These are phyloP conservation scores for Prunus yedoensis DNA, from an alignment of 331 rosid species.

Conservation along the genomic window DNA sequence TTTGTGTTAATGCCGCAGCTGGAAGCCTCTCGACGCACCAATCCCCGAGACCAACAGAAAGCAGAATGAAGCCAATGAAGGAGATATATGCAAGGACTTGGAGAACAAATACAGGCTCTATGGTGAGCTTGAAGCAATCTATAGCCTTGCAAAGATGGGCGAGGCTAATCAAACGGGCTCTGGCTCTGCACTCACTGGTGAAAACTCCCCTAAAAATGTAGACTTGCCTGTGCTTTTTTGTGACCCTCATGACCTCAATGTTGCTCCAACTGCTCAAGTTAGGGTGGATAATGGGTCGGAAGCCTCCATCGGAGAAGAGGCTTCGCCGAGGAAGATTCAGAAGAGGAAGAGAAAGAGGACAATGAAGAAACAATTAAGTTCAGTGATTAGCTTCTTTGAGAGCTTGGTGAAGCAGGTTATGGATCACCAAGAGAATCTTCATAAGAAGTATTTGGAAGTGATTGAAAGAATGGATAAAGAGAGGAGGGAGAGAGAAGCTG, in stretches of 20 bases:
- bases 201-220: neutral
- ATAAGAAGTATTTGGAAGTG: constrained; percentile 21
- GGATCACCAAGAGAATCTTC: constrained; percentile 31
- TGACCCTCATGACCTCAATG: constrained; percentile 5
- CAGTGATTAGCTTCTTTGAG: constrained; percentile 21
- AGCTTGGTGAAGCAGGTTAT: constrained; percentile 26
- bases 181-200: constrained; percentile 29
- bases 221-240: neutral
- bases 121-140: constrained; percentile 29
- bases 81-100: constrained; percentile 18
- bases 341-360: constrained; percentile 23
- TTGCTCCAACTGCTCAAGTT: neutral
- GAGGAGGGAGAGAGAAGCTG: constrained; percentile 29
- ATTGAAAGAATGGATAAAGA: constrained; percentile 24
- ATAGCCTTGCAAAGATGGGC: constrained; percentile 14
- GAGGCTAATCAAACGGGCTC: constrained; percentile 22
- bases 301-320: constrained; percentile 24
- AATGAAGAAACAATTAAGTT: constrained; percentile 9
- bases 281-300: constrained; percentile 7
- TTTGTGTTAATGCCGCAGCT: constrained; percentile 20
- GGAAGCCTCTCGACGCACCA: constrained; percentile 10
- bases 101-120: constrained; percentile 18
- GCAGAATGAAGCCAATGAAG: constrained; percentile 16
- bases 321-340: neutral
- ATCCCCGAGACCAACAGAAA: constrained; percentile 8